Evolutionary conservation across 2,329 filamentous ascomycete genomes (phyloP), one percentile per base, ranked within the genome.

Genomic region (Ophiocordyceps camponoti-saundersi): DNA sequence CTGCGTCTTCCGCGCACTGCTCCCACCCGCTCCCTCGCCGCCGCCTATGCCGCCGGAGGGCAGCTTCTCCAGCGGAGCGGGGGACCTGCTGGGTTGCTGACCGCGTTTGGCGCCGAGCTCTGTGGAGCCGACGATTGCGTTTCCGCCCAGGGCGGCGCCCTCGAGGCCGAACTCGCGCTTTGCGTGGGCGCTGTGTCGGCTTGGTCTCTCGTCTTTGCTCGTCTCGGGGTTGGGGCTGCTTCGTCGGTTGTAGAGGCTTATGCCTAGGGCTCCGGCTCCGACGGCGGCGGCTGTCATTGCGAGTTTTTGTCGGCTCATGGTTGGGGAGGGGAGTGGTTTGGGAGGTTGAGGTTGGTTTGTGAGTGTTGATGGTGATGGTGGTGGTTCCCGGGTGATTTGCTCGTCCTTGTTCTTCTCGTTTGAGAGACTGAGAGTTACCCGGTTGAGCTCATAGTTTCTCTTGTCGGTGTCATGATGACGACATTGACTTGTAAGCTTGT

Each of bases 21-120:
- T 40, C 21, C 56, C 57, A 5, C 59, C 62, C 1, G 41, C 56
- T 1, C 61, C 61, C 6, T 50, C 47, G 3, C 61, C 61, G 1
- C 61, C 61, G 0, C 61, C 61, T 1, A 61, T 55, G 6, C 58
- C 57, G 1, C 61, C 61, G 1, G 58, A 54, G 6, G 61, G 61
- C 0, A 64, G 54, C 49, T 61, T 54, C n/a, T 62, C 59, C 22
- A 44, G 49, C n/a, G 48, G 52, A 5, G 59, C 55, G 2, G 53
- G 54, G 2, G 55, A 57, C n/a, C 52, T 23, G 6, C 53, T 50
- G 6, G 51, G 49, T 13, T 51, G 52, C 18, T 44, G 49, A 34
- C 50, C 49, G 29, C 36, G 36, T 5, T 8, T 11, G 4, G 36
- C 36, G 36, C 4, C n/a, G 6, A 56, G 48, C 49, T 61, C 61